A percentile compares a stretch with the other conserved stretches of the same genome.
These are phyloP conservation scores for Trichoderma simmonsii DNA, from an alignment of 2,329 filamentous ascomycete genomes.

Conservation along the genomic window DNA sequence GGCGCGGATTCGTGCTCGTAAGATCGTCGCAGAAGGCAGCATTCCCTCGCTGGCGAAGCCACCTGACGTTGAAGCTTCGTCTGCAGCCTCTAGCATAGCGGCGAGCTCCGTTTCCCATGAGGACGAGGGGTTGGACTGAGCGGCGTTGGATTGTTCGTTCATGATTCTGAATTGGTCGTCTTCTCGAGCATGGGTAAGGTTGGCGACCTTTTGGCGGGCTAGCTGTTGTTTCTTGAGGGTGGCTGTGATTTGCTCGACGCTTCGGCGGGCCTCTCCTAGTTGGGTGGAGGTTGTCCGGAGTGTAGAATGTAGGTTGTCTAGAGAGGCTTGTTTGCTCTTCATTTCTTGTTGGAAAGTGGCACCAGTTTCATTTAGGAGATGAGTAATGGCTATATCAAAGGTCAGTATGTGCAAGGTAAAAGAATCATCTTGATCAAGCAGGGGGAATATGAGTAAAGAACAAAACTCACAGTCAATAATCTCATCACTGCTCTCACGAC, in stretches of 20 bases:
- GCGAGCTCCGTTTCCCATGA: slow-evolving; percentile 55
- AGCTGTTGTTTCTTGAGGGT: slow-evolving; percentile 63
- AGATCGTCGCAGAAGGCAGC: slow-evolving; percentile 57
- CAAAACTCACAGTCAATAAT: slow-evolving; percentile 69
- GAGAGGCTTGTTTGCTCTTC: slow-evolving; percentile 75
- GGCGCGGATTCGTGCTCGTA: slow-evolving; percentile 67
- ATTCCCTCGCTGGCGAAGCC: slow-evolving; percentile 40
- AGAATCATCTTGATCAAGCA: neutral
- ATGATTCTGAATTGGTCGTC: slow-evolving; percentile 58
- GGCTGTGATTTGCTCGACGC: slow-evolving; percentile 66
- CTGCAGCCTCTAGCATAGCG: slow-evolving; percentile 45
- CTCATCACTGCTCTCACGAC: slow-evolving; percentile 71
- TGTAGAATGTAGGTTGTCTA: slow-evolving; percentile 77
- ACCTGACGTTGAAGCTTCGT: slow-evolving; percentile 30
- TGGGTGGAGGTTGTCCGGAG: slow-evolving; percentile 78
- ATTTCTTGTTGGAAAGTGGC: slow-evolving; percentile 77
- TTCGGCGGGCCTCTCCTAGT: slow-evolving; percentile 72
- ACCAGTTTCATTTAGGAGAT: slow-evolving; percentile 75
- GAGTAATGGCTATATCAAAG: slow-evolving; percentile 65
- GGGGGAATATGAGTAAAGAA: slow-evolving; percentile 36
- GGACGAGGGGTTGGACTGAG: slow-evolving; percentile 43
- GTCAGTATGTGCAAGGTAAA: neutral
- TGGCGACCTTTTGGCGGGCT: slow-evolving; percentile 69
- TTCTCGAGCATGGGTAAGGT: slow-evolving; percentile 70
- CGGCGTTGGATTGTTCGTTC: slow-evolving; percentile 41